Evolutionary conservation across 163 green algal genomes (phyloP).

Genomic region (Scenedesmus sp.): DNA sequence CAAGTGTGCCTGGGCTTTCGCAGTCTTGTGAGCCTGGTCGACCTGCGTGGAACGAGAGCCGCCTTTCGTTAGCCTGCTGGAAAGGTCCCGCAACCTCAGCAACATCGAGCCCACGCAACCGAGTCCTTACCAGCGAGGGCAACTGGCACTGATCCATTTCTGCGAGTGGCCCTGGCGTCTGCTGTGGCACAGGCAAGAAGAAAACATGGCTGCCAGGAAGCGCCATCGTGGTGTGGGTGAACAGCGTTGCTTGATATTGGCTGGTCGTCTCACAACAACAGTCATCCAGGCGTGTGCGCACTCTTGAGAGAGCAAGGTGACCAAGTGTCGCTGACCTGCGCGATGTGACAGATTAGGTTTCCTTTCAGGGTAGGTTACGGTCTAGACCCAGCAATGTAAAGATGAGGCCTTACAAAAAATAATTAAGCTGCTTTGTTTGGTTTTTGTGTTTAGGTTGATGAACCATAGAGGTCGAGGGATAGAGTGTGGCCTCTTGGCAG

Average conservation of each 20-base stretch:
- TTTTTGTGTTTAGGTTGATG: too few relatives aligned
- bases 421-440: too few relatives aligned
- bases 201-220: not conserved
- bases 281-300: too few relatives aligned
- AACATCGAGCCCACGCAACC: not conserved
- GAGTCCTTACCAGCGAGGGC: constrained; percentile 3
- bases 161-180: not conserved
- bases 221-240: not conserved
- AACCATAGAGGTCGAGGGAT: not conserved
- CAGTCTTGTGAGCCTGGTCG: constrained; percentile 24
- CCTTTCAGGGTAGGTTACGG: not conserved
- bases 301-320: too few relatives aligned
- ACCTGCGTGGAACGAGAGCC: constrained; percentile 25
- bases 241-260: not conserved
- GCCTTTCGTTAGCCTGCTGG: not conserved
- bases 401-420: not conserved
- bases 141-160: constrained; percentile 21
- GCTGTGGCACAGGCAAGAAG: not conserved
- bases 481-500: constrained; percentile 6
- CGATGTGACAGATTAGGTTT: not conserved
- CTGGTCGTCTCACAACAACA: too few relatives aligned
- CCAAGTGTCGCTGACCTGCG: too few relatives aligned
- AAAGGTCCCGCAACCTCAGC: not conserved
- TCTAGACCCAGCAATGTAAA: not conserved
- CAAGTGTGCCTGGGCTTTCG: not conserved